Evolutionary conservation across 1,284 basidiomycete species (phyloP).

Genomic region (Ustanciosporium gigantosporum): DNA sequence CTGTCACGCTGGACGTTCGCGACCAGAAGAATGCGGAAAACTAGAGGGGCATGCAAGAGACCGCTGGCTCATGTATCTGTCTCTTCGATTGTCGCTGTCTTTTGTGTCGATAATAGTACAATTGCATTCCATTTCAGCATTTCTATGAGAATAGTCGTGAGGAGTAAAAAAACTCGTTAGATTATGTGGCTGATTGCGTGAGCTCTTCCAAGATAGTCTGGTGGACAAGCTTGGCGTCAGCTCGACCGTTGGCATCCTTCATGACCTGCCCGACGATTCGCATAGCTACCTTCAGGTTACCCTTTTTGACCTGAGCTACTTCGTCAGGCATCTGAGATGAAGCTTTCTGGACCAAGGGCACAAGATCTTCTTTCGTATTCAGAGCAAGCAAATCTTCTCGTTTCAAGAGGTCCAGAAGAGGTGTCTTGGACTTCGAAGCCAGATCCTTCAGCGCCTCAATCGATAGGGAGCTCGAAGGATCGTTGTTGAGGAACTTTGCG

Average conservation of each 20-base stretch:
- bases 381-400: slow-evolving; percentile 26
- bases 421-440: slow-evolving; percentile 3
- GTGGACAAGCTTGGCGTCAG: slow-evolving; percentile 66
- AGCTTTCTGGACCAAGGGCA: slow-evolving; percentile 68
- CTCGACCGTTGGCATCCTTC: slow-evolving; percentile 77
- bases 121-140: background rate
- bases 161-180: too few relatives aligned
- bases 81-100: too few relatives aligned
- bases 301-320: slow-evolving; percentile 71
- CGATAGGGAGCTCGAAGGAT: slow-evolving; percentile 2
- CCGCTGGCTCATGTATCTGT: too few relatives aligned
- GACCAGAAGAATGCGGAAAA: slow-evolving; percentile 43
- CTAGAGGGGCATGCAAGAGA: too few relatives aligned
- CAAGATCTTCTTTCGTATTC: slow-evolving; percentile 17
- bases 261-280: slow-evolving; percentile 87
- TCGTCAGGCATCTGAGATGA: slow-evolving; percentile 74
- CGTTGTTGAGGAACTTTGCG: slow-evolving; percentile 29
- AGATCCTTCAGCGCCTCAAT: slow-evolving; percentile 1
- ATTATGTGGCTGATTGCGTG: too few relatives aligned
- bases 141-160: background rate
- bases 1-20: slow-evolving; percentile 50
- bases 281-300: slow-evolving; percentile 81
- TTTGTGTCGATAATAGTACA: too few relatives aligned
- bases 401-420: slow-evolving; percentile 26
- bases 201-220: slow-evolving; percentile 20